Evolutionary conservation across 2,329 filamentous ascomycete genomes (phyloP), one percentile per base, ranked within the genome.

Genomic region (Coccinonectria pachysandricola): DNA sequence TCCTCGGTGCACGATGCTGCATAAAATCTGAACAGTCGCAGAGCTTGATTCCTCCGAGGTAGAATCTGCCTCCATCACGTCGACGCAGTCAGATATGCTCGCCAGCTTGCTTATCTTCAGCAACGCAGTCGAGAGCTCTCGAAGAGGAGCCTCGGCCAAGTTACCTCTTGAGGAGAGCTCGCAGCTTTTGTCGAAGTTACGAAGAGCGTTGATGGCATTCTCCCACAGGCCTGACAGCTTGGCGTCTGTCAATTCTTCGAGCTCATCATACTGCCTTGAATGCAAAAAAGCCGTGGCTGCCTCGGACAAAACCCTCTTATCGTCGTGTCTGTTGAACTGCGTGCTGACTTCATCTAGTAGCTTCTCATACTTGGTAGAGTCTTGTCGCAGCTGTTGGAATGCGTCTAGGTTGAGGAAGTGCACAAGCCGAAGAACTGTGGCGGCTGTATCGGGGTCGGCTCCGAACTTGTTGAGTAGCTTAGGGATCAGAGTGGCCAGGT

Each of bases 241-340:
- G 47, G 67, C 71, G 36, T 91, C 81, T 2, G 86, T 79, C 8
- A 85, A 62, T 45, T 98, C 91, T 40, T 87, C 81, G 17, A 94
- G 72, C 47, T 94, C 88, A 34, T 91, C 85, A 35, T 85, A 88
- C 34, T 77, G 78, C 38, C 83, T 78, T 7, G 88, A 86, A 49
- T 92, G 85, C 16, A 94, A 60, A 19, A 98, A 71, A 5, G 87
- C 83, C 12, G 75, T 68, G 15, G 81, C 79, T 9, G 86, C 88
- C 53, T 95, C 87, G 8, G 75, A 75, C 23, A 98, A 65, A 11
- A 96, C 87, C 29, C 73, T 72, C 43, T 83, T 80, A 45, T 93
- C 84, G 21, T 83, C 82, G 48, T 98, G 91, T n/a, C 85, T 76
- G 43, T 81, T 76, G 57, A 98, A 96, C 45, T 98, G 91, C 31